phyloP scores from a whole-genome alignment of 495 filamentous ascomycete species.

The Aspergillus asperescens region DNA sequence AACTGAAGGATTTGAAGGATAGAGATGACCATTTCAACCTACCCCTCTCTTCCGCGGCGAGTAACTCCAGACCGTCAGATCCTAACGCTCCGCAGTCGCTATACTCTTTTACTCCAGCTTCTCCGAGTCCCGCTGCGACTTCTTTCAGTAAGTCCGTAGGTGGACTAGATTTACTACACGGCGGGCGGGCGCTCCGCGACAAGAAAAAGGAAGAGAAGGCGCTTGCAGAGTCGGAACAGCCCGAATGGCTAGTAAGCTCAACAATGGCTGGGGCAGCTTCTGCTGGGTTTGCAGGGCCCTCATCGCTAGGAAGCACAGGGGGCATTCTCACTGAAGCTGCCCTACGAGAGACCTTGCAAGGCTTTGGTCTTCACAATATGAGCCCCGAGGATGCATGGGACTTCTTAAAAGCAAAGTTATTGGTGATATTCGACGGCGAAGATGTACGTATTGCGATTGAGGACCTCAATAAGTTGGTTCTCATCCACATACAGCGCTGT shows the following conservation, averaged over 20 bases:
- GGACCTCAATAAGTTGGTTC: conserved; percentile 85
- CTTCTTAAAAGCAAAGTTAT: conserved; percentile 80
- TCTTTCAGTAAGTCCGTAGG: conserved; percentile 73
- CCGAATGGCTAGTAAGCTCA: conserved; percentile 41
- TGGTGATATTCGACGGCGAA: conserved; percentile 90
- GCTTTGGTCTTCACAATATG: conserved; percentile 75
- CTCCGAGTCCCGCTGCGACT: conserved; percentile 61
- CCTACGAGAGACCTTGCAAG: conserved; percentile 45
- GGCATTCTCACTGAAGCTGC: conserved; percentile 35
- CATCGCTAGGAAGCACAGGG: conserved; percentile 31
- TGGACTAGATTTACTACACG: conserved; percentile 80
- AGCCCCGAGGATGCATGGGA: conserved; percentile 91
- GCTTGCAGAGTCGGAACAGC: conserved; percentile 36
- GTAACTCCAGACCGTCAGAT: conserved; percentile 82
- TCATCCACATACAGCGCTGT: conserved; percentile 74
- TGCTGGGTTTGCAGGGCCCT: conserved; percentile 34
- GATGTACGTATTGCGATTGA: conserved; percentile 86
- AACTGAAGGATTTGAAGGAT: conserved; percentile 73
- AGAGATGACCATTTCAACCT: conserved; percentile 70
- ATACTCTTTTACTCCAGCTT: conserved; percentile 72
- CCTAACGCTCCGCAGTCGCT: conserved; percentile 78
- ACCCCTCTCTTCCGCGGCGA: conserved; percentile 79
- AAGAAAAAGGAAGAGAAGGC: conserved; percentile 85
- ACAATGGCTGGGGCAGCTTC: conserved; percentile 20
- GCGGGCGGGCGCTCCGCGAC: conserved; percentile 75